These are phyloP conservation scores for Monosporascus sp. DNA, from an alignment of 2,329 filamentous ascomycete species.

Conservation along the genomic window DNA sequence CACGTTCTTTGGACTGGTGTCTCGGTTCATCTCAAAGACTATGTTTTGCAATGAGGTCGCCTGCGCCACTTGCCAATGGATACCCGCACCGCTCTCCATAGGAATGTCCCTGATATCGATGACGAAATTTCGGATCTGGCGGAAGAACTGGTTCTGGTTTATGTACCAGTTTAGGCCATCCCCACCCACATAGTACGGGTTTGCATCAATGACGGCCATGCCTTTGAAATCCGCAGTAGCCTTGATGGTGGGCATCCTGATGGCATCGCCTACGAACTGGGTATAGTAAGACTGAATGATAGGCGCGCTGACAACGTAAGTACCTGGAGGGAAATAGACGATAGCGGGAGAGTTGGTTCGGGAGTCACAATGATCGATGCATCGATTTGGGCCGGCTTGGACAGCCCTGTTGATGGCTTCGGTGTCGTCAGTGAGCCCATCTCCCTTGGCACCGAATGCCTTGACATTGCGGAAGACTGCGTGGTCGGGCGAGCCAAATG, in stretches of 20 bases:
- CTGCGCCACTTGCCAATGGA: slow-evolving; percentile 85
- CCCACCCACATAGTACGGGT: slow-evolving; percentile 64
- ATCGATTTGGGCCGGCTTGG: slow-evolving; percentile 65
- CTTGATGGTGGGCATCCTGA: slow-evolving; percentile 69
- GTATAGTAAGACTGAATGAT: slow-evolving; percentile 90
- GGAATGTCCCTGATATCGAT: slow-evolving; percentile 70
- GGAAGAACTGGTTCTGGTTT: slow-evolving; percentile 82
- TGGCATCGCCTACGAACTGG: slow-evolving; percentile 80
- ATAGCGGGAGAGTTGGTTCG: slow-evolving; percentile 78
- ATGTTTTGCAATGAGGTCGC: slow-evolving; percentile 78
- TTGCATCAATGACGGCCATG: slow-evolving; percentile 83
- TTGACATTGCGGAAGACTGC: slow-evolving; percentile 73
- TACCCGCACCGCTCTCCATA: slow-evolving; percentile 57
- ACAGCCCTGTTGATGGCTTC: slow-evolving; percentile 83
- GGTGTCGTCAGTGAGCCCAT: slow-evolving; percentile 73
- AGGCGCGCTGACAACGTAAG: slow-evolving; percentile 74
- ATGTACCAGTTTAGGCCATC: slow-evolving; percentile 67
- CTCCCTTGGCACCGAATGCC: slow-evolving; percentile 69
- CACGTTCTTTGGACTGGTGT: slow-evolving; percentile 57
- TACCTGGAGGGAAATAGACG: slow-evolving; percentile 88
- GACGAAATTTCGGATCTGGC: slow-evolving; percentile 75
- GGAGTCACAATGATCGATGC: slow-evolving; percentile 77
- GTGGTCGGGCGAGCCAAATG: slow-evolving; percentile 59
- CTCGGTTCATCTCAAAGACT: slow-evolving; percentile 71
- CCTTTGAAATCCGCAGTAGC: slow-evolving; percentile 67